Conservation (phyloP, 2,329 filamentous ascomycete species). For the Exophiala lecanii-corni region DNA sequence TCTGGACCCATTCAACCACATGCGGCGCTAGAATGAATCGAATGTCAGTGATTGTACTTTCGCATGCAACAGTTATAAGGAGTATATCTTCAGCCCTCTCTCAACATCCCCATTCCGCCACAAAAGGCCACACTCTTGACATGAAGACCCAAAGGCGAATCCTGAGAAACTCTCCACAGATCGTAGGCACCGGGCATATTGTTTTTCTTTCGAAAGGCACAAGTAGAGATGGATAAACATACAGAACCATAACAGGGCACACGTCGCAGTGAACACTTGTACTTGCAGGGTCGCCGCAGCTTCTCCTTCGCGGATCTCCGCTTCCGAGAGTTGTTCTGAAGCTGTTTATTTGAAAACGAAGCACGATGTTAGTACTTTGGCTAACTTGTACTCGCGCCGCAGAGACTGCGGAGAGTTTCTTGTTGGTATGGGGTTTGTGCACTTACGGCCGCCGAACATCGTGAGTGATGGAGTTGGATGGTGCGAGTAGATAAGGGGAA, state of each 20-base stretch:
- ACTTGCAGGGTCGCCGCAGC: conserved; percentile 51
- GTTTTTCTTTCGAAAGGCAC: not conserved
- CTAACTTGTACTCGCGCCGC: not conserved
- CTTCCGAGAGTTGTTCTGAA: conserved; percentile 42
- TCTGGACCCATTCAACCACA: conserved; percentile 45
- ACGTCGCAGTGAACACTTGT: conserved; percentile 50
- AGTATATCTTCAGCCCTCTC: too few species aligned
- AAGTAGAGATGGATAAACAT: conserved; percentile 37
- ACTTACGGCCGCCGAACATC: conserved; percentile 24
- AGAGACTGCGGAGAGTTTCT: not conserved
- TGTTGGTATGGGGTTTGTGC: not conserved
- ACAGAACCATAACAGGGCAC: conserved; percentile 60
- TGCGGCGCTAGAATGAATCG: conserved; percentile 39
- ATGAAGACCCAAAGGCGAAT: too few species aligned
- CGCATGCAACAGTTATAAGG: too few species aligned
- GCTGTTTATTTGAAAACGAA: conserved; percentile 8
- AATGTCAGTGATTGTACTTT: conserved; percentile 1
- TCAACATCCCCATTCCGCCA: too few species aligned
- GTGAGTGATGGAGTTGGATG: not conserved
- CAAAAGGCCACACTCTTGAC: too few species aligned
- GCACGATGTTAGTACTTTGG: conserved; percentile 4
- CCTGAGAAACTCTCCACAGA: too few species aligned
- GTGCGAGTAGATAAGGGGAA: not conserved
- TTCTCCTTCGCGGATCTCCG: conserved; percentile 49
- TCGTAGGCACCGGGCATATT: too few species aligned